Conservation (phyloP, 2,329 filamentous ascomycete species). For the Cordyceps pruinosa region DNA sequence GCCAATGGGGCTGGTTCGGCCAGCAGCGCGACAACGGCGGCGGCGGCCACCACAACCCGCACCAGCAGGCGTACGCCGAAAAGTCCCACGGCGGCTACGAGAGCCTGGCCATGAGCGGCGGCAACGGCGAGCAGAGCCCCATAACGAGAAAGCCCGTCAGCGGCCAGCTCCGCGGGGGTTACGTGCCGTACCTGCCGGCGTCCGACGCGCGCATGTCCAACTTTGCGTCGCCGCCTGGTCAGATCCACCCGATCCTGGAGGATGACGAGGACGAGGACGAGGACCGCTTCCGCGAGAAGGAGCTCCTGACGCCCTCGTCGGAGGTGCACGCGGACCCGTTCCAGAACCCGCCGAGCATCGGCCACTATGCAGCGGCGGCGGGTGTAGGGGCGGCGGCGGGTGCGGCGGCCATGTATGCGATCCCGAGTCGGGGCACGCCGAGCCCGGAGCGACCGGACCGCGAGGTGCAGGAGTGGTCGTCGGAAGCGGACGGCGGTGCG, state of each 20-base stretch:
- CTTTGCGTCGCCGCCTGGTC: constrained; percentile 28
- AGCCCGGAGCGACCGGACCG: constrained; percentile 41
- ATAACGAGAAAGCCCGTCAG: constrained; percentile 29
- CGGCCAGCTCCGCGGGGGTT: constrained; percentile 24
- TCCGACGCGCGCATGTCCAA: constrained; percentile 23
- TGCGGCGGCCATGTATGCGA: constrained; percentile 7
- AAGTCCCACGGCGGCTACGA: constrained; percentile 42
- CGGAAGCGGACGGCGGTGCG: constrained; percentile 44
- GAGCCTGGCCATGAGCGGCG: constrained; percentile 32
- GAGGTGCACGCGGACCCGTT: constrained; percentile 43
- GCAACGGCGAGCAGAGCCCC: constrained; percentile 17
- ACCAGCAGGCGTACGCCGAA: constrained; percentile 14
- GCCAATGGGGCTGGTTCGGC: constrained; percentile 27
- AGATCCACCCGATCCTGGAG: constrained; percentile 53
- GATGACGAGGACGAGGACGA: constrained; percentile 49
- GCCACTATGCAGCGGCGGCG: constrained; percentile 12
- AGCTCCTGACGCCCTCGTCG: constrained; percentile 29
- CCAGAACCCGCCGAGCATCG: constrained; percentile 31
- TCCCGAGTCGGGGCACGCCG: constrained; percentile 30
- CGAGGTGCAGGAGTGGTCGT: constrained; percentile 53
- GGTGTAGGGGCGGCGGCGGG: constrained; percentile 13
- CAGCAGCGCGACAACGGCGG: not conserved
- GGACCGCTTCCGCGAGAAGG: constrained; percentile 27
- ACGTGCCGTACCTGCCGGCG: constrained; percentile 20
- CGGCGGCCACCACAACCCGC: not conserved